Evolutionary conservation across 2,329 filamentous ascomycete species (phyloP).

Genomic region (Calonectria leucothoes): DNA sequence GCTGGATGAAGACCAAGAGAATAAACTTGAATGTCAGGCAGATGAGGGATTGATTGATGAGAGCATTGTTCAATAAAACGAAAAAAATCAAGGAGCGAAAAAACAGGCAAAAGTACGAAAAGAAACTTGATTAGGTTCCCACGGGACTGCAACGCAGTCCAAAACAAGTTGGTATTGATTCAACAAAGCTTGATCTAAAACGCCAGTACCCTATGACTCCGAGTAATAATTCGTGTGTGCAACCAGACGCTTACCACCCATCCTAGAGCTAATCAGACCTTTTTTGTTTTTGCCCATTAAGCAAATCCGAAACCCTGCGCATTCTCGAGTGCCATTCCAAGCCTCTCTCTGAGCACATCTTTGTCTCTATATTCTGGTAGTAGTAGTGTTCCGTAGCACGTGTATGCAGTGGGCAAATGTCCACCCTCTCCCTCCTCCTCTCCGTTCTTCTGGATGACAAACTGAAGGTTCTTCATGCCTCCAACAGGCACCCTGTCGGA

Average conservation of each 20-base stretch:
- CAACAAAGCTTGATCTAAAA: conserved; percentile 3
- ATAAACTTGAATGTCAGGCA: conserved; percentile 95
- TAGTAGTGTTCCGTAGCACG: conserved; percentile 90
- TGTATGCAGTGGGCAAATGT: conserved; percentile 86
- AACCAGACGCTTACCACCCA: neutral
- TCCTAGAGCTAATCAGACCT: neutral
- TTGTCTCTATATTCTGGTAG: conserved; percentile 83
- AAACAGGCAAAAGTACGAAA: neutral
- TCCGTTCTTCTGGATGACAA: conserved; percentile 84
- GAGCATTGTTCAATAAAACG: neutral
- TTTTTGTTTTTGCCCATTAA: conserved; percentile 48
- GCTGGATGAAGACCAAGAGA: conserved; percentile 89
- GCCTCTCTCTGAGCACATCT: conserved; percentile 77
- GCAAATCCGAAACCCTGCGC: conserved; percentile 90
- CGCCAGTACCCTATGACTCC: conserved; percentile 4
- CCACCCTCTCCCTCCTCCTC: conserved; percentile 65
- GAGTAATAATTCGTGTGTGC: neutral
- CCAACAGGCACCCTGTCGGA: conserved; percentile 91
- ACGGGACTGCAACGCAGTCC: neutral
- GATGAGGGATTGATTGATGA: conserved; percentile 73
- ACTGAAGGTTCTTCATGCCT: conserved; percentile 84
- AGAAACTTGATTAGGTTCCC: neutral
- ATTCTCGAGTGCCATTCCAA: conserved; percentile 89
- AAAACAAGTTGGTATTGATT: conserved; percentile 13
- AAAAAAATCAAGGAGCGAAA: neutral